Percentiles rank a stretch among this genome's conserved stretches.
phyloP scores from a whole-genome alignment of 2,329 filamentous ascomycete species.

The Microsporum audouinii region DNA sequence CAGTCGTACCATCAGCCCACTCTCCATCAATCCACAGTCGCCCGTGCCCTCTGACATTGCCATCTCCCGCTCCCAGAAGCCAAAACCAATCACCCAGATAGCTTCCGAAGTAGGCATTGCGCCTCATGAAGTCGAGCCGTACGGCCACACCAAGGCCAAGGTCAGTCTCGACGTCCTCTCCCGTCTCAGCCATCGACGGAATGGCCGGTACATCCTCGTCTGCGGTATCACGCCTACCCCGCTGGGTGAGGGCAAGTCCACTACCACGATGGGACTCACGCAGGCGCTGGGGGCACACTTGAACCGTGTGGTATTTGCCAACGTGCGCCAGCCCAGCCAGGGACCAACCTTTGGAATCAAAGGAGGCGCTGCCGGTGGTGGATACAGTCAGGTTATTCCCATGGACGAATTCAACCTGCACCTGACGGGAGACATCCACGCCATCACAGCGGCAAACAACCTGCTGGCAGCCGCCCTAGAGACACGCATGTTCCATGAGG shows the following conservation, averaged over 20 bases:
- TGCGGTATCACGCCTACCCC: constrained; percentile 95
- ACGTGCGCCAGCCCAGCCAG: constrained; percentile 92
- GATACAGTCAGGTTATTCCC: constrained; percentile 97
- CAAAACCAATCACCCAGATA: constrained; percentile 79
- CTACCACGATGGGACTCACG: constrained; percentile 88
- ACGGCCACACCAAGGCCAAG: constrained; percentile 92
- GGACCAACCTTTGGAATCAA: constrained; percentile 98
- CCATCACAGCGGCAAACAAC: constrained; percentile 94
- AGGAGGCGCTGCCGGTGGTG: constrained; percentile 90
- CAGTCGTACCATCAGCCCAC: constrained; percentile 62
- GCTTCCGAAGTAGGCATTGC: constrained; percentile 81
- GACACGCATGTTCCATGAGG: constrained; percentile 96
- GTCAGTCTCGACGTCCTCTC: constrained; percentile 73
- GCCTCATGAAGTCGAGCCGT: constrained; percentile 81
- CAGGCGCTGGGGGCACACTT: constrained; percentile 87
- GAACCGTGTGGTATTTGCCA: constrained; percentile 81
- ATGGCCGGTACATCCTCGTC: constrained; percentile 85
- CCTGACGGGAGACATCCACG: constrained; percentile 93
- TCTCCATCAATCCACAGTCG: constrained; percentile 66
- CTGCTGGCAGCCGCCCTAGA: constrained; percentile 91
- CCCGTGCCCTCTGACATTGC: constrained; percentile 95
- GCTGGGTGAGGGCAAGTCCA: constrained; percentile 94
- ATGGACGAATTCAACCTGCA: constrained; percentile 99
- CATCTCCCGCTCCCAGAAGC: constrained; percentile 75
- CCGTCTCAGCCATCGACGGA: constrained; percentile 71